Evolutionary conservation across 768 basidiomycete genomes (phyloP), one percentile per base, ranked within the genome.

Genomic region (Chiua virens): DNA sequence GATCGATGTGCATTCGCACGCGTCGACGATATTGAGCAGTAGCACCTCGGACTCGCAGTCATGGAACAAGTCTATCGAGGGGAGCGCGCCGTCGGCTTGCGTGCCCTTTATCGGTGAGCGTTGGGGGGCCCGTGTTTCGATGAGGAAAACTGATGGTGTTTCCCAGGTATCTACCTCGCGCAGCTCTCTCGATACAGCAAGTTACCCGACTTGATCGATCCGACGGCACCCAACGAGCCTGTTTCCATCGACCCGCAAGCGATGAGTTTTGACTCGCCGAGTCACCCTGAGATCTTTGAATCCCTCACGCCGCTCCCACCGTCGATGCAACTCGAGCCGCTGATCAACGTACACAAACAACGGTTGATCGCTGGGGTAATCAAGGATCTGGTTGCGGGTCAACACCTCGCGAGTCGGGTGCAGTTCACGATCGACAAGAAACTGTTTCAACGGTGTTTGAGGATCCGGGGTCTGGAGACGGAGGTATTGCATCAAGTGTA

Each of bases 341-440:
- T 93, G 51, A 89, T 93, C 71, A 93, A 92, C 63, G 86, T 93
- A 7, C 89, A 92, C 69, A 92, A 93, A 69, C 91, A 93, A 64
- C 82, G 91, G 32, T 71, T 86, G 57, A 87, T 90, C 46, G 89
- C 91, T 10, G 80, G 79, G 15, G 85, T 89, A 37, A 88, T 92
- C 72, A 90, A 91, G 66, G 78, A 81, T 8, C 71, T 92, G 48
- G 88, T 92, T 8, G 83, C 86, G 10, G 88, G 89, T 3, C 91
- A 92, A 63, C 91, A 92, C 60, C 79, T 91, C 10, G 87, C 91
- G 3, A 83, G 85, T 51, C 80, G 80, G 23, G 76, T 90, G 25
- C 80, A 87, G 35, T 86, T 81, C 56, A 76, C 80, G 25, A 71
- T 85, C 32, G 89, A 92, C 68, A 86, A 84, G 72, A 87, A 82